phyloP scores from a whole-genome alignment of 1,284 basidiomycete species.

The Pascua sp. region DNA sequence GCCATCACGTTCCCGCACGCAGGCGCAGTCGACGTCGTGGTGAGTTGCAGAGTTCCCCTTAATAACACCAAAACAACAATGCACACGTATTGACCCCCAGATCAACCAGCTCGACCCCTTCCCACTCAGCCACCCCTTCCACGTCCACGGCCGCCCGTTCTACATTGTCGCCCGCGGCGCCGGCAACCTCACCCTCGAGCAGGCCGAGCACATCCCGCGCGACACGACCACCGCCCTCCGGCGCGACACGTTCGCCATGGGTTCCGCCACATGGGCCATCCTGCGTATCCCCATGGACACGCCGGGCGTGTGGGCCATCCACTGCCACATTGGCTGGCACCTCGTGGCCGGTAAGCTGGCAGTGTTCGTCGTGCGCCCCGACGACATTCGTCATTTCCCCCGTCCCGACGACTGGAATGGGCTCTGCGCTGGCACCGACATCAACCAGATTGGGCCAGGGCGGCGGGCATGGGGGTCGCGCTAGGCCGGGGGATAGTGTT shows the following conservation, averaged over 20 bases:
- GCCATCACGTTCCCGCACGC: conserved; percentile 24
- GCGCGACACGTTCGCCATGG: conserved; percentile 42
- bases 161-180: conserved; percentile 38
- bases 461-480: not conserved
- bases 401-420: not conserved
- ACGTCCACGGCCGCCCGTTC: conserved; percentile 32
- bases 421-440: not conserved
- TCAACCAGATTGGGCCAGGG: conserved; percentile 21
- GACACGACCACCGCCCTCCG: conserved; percentile 43
- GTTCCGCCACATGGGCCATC: conserved; percentile 26
- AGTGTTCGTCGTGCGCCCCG: conserved; percentile 18
- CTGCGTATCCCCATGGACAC: conserved; percentile 23
- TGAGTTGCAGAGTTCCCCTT: not conserved
- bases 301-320: conserved; percentile 23
- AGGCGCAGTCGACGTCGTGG: conserved; percentile 2
- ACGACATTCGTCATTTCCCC: conserved; percentile 7
- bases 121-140: conserved; percentile 40
- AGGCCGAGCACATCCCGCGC: conserved; percentile 14
- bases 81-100: conserved; percentile 15
- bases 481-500: too few relatives aligned
- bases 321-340: conserved; percentile 33
- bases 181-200: conserved; percentile 23
- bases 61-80: not conserved
- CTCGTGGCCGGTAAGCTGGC: conserved; percentile 7
- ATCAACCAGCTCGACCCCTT: conserved; percentile 43